Percentiles rank a stretch among this genome's conserved stretches.
Evolutionary conservation across 495 filamentous ascomycete species (phyloP).

Genomic region (Hypoxylon subgilvum): DNA sequence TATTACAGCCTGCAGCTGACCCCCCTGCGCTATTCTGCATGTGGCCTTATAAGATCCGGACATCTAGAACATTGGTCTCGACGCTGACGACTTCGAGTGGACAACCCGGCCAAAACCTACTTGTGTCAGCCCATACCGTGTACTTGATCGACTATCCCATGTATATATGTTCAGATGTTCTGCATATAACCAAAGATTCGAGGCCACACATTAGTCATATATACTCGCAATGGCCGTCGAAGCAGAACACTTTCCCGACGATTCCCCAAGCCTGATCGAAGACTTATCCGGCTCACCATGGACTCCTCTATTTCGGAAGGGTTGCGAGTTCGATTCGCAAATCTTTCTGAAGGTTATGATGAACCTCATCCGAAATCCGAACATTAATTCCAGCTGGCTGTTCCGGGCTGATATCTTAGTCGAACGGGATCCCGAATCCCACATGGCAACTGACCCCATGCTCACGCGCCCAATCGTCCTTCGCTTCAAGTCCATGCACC

Average conservation of each 20-base stretch:
- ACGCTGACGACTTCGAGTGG: conserved; percentile 7
- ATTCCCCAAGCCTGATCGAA: conserved; percentile 38
- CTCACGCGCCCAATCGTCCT: conserved; percentile 46
- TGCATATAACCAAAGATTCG: conserved; percentile 19
- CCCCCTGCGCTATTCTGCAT: conserved; percentile 26
- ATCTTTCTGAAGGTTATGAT: conserved; percentile 69
- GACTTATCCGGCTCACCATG: conserved; percentile 47
- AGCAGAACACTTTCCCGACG: conserved; percentile 45
- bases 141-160: conserved; percentile 22
- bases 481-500: conserved; percentile 57
- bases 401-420: conserved; percentile 87
- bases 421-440: conserved; percentile 43
- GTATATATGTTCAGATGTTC: conserved; percentile 6
- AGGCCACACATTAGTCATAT: conserved; percentile 18
- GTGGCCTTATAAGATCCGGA: conserved; percentile 15
- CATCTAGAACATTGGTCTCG: conserved; percentile 33
- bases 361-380: conserved; percentile 82
- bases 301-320: conserved; percentile 57
- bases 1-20: conserved; percentile 34
- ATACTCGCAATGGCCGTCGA: conserved; percentile 40
- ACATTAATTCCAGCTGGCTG: conserved; percentile 80
- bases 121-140: conserved; percentile 21
- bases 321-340: conserved; percentile 63
- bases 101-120: conserved; percentile 8
- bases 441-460: conserved; percentile 16